Evolutionary conservation across 495 filamentous ascomycete species (phyloP).

Genomic region (Penicillium chermesinum): DNA sequence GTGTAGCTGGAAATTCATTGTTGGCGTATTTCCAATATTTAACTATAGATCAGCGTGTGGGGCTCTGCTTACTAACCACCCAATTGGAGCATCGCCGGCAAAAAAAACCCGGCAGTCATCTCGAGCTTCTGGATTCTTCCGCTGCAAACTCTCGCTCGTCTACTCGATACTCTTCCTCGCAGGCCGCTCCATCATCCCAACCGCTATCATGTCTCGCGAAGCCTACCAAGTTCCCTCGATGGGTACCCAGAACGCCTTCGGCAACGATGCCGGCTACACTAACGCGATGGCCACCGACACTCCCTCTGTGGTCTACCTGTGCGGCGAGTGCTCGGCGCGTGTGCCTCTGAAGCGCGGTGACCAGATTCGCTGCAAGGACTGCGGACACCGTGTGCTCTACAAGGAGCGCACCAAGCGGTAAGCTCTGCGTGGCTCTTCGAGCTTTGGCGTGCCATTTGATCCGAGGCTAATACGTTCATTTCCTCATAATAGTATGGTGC

Average conservation of each 20-base stretch:
- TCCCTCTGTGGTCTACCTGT: constrained; percentile 72
- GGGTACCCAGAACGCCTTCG: constrained; percentile 36
- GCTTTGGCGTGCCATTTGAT: not conserved
- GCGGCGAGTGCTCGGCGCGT: constrained; percentile 85
- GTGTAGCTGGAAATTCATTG: too few relatives aligned
- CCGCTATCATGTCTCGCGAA: constrained; percentile 41
- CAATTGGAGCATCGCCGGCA: not conserved
- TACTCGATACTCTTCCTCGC: not conserved
- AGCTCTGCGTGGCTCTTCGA: constrained; percentile 21
- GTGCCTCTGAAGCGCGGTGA: constrained; percentile 79
- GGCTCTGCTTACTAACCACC: not conserved
- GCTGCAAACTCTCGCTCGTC: not conserved
- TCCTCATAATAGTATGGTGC: constrained; percentile 70
- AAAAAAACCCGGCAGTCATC: not conserved
- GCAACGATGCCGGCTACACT: constrained; percentile 25
- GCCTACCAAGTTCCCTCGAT: constrained; percentile 45
- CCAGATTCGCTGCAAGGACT: constrained; percentile 91
- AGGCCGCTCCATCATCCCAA: not conserved
- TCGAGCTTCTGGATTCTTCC: not conserved
- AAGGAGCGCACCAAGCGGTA: constrained; percentile 98
- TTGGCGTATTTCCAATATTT: too few relatives aligned
- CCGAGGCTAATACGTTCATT: constrained; percentile 11
- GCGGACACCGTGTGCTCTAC: constrained; percentile 91
- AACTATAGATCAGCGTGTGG: too few relatives aligned
- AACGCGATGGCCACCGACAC: constrained; percentile 28